Base-by-base conservation (phyloP, 352 stramenopile genomes). In the Phytophthora chlamydospora region DNA sequence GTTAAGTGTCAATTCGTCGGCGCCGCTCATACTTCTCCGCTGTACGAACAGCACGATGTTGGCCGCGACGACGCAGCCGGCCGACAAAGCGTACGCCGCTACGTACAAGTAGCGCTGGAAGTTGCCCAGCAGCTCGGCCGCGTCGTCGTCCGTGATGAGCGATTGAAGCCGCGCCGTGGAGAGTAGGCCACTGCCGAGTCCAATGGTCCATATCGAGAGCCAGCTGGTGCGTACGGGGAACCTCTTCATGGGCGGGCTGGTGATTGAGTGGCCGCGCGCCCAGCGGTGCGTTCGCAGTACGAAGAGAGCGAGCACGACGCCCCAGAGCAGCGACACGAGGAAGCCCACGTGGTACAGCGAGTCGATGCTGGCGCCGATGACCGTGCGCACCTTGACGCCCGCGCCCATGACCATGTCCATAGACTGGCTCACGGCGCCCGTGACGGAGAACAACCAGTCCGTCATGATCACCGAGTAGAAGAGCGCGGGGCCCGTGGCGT, bases 401-500 rank as follows among this genome's bases (percentile, higher is more conserved):
- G 69, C 61, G 19, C 75, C 73, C 63, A 85, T 77, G 42, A 81
- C 75, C 54, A 89, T 67, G 43, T 84, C 57, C 58, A 85, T 75
- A 4, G 80, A 77, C 38, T 86, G 71, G 52, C 75, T 80, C 43
- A 88, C 52, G 3, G 83, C 74, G 3, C 78, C 78, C n/a, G 71
- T 59, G 31, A 70, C 65, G 4, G 71, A 71, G 48, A 89, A 83
- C 17, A 86, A 56, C 70, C 73, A 80, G 68, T 89, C 80, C 8
- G 76, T 78, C 49, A 88, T 75, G 7, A 85, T 60, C 36, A 85
- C 68, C 19, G 71, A 80, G 55, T 80, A 81, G 54, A 79, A 88
- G 32, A 89, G 75, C 34, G 78, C 78, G 27, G 70, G 73, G 9
- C 80, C 64, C n/a, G 68, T 73, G 9, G 49, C 58, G 38, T 76